Conservation (phyloP, 2,329 filamentous ascomycete species). For the Exserohilum turcica region DNA sequence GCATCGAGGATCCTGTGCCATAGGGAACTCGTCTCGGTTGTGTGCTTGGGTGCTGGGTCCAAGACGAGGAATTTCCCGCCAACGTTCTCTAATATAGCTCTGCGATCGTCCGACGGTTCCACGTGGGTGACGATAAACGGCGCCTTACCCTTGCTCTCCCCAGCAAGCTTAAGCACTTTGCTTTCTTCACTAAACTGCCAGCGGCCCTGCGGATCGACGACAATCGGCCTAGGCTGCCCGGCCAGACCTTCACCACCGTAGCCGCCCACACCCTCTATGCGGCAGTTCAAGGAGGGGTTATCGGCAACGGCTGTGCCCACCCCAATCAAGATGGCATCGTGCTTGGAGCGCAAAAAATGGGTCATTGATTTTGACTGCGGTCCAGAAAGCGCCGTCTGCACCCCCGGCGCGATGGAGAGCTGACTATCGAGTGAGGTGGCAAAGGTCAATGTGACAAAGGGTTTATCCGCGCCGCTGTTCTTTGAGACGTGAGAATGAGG, state of each 20-base stretch:
- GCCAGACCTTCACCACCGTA: constrained; percentile 59
- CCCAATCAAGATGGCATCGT: constrained; percentile 85
- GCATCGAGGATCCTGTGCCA: constrained; percentile 11
- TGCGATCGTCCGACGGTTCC: constrained; percentile 9
- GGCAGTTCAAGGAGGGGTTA: constrained; percentile 83
- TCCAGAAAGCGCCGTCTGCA: constrained; percentile 83
- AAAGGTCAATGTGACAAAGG: constrained; percentile 74
- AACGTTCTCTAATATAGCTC: constrained; percentile 41
- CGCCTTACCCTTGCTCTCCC: constrained; percentile 68
- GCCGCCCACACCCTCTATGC: constrained; percentile 65
- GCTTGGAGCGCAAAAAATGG: constrained; percentile 80
- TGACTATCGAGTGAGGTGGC: constrained; percentile 87
- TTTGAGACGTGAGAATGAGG: constrained; percentile 6
- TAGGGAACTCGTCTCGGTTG: background rate
- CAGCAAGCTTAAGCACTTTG: constrained; percentile 69
- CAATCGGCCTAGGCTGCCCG: constrained; percentile 76
- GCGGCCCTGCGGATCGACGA: constrained; percentile 78
- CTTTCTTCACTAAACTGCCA: constrained; percentile 68
- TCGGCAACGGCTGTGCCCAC: constrained; percentile 84
- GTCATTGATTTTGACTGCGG: constrained; percentile 88
- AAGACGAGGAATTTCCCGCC: constrained; percentile 32
- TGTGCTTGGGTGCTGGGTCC: background rate
- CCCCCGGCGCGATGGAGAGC: constrained; percentile 75
- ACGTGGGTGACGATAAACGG: constrained; percentile 67
- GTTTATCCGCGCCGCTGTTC: constrained; percentile 6